A percentile compares a stretch with the other conserved stretches of the same genome.
Evolutionary conservation across 352 stramenopile genomes (phyloP).

Genomic region (Globisporangium polare): DNA sequence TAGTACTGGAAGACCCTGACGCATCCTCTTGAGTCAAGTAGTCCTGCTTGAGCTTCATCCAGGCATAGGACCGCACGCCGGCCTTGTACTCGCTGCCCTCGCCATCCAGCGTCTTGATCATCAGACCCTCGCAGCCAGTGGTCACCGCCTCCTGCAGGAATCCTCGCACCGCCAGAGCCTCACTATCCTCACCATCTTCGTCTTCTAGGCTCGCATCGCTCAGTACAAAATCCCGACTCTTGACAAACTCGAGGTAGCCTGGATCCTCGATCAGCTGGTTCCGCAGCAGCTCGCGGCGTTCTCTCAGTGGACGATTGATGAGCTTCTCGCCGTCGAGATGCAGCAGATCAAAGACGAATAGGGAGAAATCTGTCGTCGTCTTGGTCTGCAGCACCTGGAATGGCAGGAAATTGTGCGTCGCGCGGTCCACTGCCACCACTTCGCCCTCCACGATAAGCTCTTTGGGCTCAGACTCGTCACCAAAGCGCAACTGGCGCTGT

Average conservation of each 20-base stretch:
- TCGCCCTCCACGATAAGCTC: slow-evolving; percentile 74
- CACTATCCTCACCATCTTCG: slow-evolving; percentile 4
- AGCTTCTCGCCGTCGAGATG: slow-evolving; percentile 44
- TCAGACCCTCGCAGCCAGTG: slow-evolving; percentile 73
- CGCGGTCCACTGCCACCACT: slow-evolving; percentile 63
- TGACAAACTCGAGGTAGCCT: slow-evolving; percentile 64
- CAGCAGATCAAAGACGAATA: slow-evolving; percentile 79
- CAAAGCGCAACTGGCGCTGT: slow-evolving; percentile 23
- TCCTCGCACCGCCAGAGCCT: neutral
- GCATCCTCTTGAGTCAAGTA: slow-evolving; percentile 34
- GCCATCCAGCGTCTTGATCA: slow-evolving; percentile 65
- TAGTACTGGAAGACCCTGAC: slow-evolving; percentile 1
- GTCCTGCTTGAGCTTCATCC: slow-evolving; percentile 86
- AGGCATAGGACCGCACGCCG: slow-evolving; percentile 66
- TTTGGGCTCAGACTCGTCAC: no score
- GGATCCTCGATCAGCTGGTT: slow-evolving; percentile 25
- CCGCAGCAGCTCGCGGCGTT: slow-evolving; percentile 41
- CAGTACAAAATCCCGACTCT: slow-evolving; percentile 43
- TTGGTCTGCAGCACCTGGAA: slow-evolving; percentile 84
- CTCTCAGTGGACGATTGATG: slow-evolving; percentile 34
- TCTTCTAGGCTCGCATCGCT: neutral
- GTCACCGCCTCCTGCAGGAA: slow-evolving; percentile 50
- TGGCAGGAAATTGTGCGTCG: slow-evolving; percentile 42
- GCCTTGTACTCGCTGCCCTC: slow-evolving; percentile 58
- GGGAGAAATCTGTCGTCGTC: slow-evolving; percentile 61